Base-by-base conservation (phyloP, 257 asterid species). In the Anisodus tanguticus region DNA sequence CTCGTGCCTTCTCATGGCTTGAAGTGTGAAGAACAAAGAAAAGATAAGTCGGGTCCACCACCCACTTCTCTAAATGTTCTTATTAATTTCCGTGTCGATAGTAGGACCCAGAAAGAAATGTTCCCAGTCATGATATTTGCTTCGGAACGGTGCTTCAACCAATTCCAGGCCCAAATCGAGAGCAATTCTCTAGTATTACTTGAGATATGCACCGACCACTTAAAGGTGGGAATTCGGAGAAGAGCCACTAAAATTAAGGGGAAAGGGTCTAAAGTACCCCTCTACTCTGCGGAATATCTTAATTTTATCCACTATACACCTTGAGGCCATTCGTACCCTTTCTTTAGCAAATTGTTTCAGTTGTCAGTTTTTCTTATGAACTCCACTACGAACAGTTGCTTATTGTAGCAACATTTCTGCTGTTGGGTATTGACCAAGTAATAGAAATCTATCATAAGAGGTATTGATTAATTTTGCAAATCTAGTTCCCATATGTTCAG, bases 361-460 rank as follows among this genome's bases (percentile, higher is more conserved):
- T 76, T 76, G 41, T 74, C 41, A 26, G 63, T 77, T 26, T 47
- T 77, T 26, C 53, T 11, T 9, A 26, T 26, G 66, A 77, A 31
- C 35, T 31, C 35, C 35, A 31, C 35, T 31, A 31, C 1, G 35
- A 31, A 54, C 82, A 51, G 64, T 77, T 53, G 49, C 26, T 12
- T 31, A 53, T 31, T 77, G 13, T 9, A 15, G 16, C 16, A 0
- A 16, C 15, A 16, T 31, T 77, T 77, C 3, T 51, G 45, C 45
- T 51, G 45, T 76, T 49, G 63, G 26, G 51, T 22, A 47, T 76
- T 76, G 63, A 22, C 64, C 81, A 7, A 77, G 64, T 77, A 53
- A 51, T 77, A 26, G 9, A 31, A 77, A 77, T 53, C 26, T 77
- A 26, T 51, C 64, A 6, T 76, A 12, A 76, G 41, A 74, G 15